Base-by-base conservation (phyloP, 2,329 filamentous ascomycete species). In the Cordyceps fumosorosea region DNA sequence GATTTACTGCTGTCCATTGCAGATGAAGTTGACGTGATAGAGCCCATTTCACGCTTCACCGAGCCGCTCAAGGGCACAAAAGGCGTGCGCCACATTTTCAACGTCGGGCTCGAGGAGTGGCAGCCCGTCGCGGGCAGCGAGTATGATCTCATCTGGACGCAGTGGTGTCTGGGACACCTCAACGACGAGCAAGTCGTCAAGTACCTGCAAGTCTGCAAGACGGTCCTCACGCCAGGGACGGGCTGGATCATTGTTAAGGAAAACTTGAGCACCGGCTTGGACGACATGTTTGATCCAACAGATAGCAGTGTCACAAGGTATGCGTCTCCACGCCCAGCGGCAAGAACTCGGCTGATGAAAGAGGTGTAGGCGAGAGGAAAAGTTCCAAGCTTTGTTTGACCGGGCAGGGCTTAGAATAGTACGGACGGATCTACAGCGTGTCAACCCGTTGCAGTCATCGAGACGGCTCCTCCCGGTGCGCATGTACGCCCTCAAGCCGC, bases 11-110 rank as follows among this genome's bases (percentile, higher is more conserved):
- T 88, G 26, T 79, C 84, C 24, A 77, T 93, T 1, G 87, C 89
- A n/a, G 78, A 85, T 16, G 76, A 80, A 2, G 88, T 96, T 5
- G 93, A 97, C 71, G 81, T 96, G 20, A 84, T 97, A 40, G 93
- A 97, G 77, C 93, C 93, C 0, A 84, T 96, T 22, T 78, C 81
- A 67, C 91, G 92, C 71, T 96, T 97, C 74, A 92, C 91, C 1
- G 80, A 82, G n/a, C 77, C 79, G 20, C 75, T 96, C 1, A 69
- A 75, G 3, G 81, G 78, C 0, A 82, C 80, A 48, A 73, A 84
- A 1, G 89, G 89, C 1, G 77, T 86, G 11, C 77, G 83, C 2
- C 75, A 81, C 26, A 81, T 96, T 22, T 89, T 85, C 75, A 91
- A 89, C 66, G 75, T 88, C 1, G 90, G 91, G 0, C 76, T 96